A percentile compares a stretch with the other conserved stretches of the same genome.
Evolutionary conservation across 116 monocot genomes (phyloP).

Genomic region (Zostera marina): DNA sequence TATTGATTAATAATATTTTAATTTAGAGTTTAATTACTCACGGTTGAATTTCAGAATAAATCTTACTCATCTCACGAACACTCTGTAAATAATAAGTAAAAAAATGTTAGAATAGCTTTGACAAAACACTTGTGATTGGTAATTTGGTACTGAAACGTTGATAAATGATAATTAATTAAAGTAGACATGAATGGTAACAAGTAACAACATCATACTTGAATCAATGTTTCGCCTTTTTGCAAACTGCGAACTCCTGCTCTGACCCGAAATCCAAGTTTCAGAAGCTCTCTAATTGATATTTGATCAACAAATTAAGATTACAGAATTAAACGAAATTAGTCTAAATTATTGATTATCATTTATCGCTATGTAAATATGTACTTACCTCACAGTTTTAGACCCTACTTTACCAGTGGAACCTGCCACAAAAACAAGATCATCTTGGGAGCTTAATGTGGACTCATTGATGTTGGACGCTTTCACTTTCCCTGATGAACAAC

Average conservation of each 20-base stretch:
- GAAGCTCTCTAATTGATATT: constrained; percentile 50
- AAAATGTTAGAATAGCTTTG: no score
- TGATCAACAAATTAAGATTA: not conserved
- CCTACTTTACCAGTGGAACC: constrained; percentile 93
- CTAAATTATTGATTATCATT: not conserved
- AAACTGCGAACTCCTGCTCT: constrained; percentile 60
- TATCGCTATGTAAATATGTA: not conserved
- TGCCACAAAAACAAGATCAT: constrained; percentile 57
- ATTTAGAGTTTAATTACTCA: no score
- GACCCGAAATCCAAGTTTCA: constrained; percentile 75
- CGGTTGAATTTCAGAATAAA: not conserved
- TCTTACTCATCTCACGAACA: not conserved
- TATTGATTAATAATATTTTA: constrained; percentile 11
- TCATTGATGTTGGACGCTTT: not conserved
- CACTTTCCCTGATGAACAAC: constrained; percentile 4
- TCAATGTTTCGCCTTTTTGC: constrained; percentile 48
- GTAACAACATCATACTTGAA: constrained; percentile 25
- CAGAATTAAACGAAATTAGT: not conserved
- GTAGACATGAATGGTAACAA: not conserved
- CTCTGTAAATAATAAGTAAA: no score
- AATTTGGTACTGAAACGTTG: not conserved
- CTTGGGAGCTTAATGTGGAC: not conserved
- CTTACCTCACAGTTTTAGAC: constrained; percentile 74
- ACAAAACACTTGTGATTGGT: no score
- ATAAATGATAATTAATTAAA: not conserved